phyloP scores from a whole-genome alignment of 495 filamentous ascomycete genomes.

The Paragyromitra xinjiangensis region DNA sequence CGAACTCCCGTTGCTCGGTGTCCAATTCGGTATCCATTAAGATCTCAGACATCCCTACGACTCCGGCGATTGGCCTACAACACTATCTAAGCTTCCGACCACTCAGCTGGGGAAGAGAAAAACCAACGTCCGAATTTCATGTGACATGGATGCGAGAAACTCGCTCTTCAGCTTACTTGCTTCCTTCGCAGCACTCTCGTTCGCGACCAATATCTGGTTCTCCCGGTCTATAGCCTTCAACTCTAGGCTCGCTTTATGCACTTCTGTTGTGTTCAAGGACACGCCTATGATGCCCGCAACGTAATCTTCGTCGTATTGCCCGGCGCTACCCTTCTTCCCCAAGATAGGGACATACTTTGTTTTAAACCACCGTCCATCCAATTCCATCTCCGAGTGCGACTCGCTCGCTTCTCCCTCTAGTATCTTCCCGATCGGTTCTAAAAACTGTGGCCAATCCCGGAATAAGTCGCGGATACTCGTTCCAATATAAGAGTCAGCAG shows the following conservation, averaged over 20 bases:
- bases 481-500: slow-evolving; percentile 63
- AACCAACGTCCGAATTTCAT: slow-evolving; percentile 88
- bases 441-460: slow-evolving; percentile 60
- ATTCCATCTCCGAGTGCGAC: slow-evolving; percentile 65
- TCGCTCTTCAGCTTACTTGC: slow-evolving; percentile 74
- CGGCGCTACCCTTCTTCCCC: slow-evolving; percentile 63
- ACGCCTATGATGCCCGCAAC: slow-evolving; percentile 74
- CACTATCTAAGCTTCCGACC: slow-evolving; percentile 23
- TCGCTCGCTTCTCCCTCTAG: slow-evolving; percentile 63
- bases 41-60: slow-evolving; percentile 76
- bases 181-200: slow-evolving; percentile 71
- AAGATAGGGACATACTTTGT: slow-evolving; percentile 71
- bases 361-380: slow-evolving; percentile 68
- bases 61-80: slow-evolving; percentile 70
- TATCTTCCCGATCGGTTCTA: slow-evolving; percentile 67
- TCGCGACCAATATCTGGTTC: slow-evolving; percentile 69
- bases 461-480: slow-evolving; percentile 70
- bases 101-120: slow-evolving; percentile 60
- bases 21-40: slow-evolving; percentile 72
- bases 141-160: slow-evolving; percentile 82
- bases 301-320: slow-evolving; percentile 60
- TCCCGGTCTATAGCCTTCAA: slow-evolving; percentile 68
- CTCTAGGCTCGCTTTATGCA: slow-evolving; percentile 67
- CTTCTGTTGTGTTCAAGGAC: slow-evolving; percentile 73
- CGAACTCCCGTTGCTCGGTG: slow-evolving; percentile 75